phyloP scores from a whole-genome alignment of 176 grass and related monocot species.

The Tuctoria greenei region DNA sequence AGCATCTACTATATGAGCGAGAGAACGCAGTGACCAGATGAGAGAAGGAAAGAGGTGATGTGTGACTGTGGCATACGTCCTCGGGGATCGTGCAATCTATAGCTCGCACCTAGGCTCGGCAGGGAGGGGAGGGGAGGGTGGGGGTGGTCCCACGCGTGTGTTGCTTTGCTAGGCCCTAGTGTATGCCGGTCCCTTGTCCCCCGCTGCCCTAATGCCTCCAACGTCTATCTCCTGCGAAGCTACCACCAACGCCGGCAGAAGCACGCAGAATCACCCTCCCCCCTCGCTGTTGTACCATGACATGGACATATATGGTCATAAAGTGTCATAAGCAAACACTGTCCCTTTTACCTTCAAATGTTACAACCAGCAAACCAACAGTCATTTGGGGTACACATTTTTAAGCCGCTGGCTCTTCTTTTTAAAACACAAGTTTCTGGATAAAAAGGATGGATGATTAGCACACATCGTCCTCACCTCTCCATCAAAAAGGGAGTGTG shows the following conservation, averaged over 20 bases:
- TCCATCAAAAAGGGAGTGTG: too few species aligned
- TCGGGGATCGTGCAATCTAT: constrained; percentile 33
- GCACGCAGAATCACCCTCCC: too few species aligned
- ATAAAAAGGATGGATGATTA: too few species aligned
- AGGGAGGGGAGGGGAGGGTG: not conserved
- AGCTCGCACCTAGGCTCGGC: not conserved
- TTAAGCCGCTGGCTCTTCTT: too few species aligned
- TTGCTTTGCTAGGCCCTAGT: not conserved
- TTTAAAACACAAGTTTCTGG: too few species aligned
- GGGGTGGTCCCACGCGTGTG: constrained; percentile 28
- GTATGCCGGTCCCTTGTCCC: constrained; percentile 47
- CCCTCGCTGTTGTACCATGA: not conserved
- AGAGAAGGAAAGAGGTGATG: not conserved
- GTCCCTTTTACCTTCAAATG: not conserved
- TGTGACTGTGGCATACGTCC: constrained; percentile 36
- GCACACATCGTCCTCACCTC: too few species aligned
- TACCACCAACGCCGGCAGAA: constrained; percentile 4
- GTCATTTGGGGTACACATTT: not conserved
- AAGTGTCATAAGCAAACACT: not conserved
- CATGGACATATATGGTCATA: not conserved
- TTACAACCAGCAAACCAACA: not conserved
- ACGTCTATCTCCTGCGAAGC: constrained; percentile 41
- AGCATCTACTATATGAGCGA: constrained; percentile 28
- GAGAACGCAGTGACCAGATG: not conserved
- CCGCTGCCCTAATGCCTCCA: constrained; percentile 57